A percentile compares a stretch with the other conserved stretches of the same genome.
These are phyloP conservation scores for Trametes villosa DNA, from an alignment of 768 basidiomycete species.

Conservation along the genomic window DNA sequence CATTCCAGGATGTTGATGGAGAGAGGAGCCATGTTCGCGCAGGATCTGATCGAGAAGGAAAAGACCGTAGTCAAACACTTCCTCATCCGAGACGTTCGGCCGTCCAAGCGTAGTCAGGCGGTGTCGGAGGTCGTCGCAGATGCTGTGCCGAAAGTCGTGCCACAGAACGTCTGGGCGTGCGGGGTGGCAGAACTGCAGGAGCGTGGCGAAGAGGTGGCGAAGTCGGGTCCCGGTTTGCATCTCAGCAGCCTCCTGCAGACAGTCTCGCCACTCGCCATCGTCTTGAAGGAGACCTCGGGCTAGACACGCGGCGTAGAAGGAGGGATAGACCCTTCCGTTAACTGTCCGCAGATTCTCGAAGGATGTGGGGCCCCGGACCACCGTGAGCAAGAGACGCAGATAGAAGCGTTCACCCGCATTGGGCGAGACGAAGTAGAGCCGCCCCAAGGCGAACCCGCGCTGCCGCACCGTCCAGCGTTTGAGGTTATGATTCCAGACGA, in stretches of 20 bases:
- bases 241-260: no score
- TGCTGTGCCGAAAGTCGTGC: constrained; percentile 37
- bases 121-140: constrained; percentile 47
- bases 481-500: constrained; percentile 29
- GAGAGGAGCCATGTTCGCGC: constrained; percentile 22
- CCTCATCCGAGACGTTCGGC: constrained; percentile 33
- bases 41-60: constrained; percentile 42
- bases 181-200: constrained; percentile 39
- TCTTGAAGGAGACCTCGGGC: constrained; percentile 43
- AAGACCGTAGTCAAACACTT: constrained; percentile 49
- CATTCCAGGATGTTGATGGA: constrained; percentile 38
- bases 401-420: constrained; percentile 45
- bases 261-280: no score
- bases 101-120: constrained; percentile 24
- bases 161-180: constrained; percentile 43
- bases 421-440: constrained; percentile 45
- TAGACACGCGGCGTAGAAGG: constrained; percentile 47
- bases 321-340: constrained; percentile 29
- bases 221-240: constrained; percentile 22
- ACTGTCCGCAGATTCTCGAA: constrained; percentile 33
- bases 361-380: constrained; percentile 41
- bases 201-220: constrained; percentile 43
- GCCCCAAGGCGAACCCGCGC: constrained; percentile 41
- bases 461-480: constrained; percentile 37
- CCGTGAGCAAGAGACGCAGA: constrained; percentile 44